Evolutionary conservation across 2,329 filamentous ascomycete species (phyloP).

Genomic region (Sordariomycetes sp.): DNA sequence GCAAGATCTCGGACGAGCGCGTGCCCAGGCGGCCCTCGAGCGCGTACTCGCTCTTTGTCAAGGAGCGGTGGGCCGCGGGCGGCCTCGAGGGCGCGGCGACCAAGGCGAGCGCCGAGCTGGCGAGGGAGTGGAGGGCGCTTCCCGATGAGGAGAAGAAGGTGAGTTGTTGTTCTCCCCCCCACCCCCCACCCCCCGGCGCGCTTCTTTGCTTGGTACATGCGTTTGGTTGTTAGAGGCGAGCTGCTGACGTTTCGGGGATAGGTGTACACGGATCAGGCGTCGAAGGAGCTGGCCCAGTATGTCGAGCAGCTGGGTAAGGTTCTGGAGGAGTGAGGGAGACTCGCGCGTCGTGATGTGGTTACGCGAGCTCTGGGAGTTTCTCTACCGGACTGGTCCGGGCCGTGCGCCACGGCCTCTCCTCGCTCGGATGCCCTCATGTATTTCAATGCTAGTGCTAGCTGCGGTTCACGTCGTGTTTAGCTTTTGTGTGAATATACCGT

Average conservation of each 20-base stretch:
- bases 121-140: slow-evolving; percentile 28
- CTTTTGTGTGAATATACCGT: slow-evolving; percentile 3
- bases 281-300: slow-evolving; percentile 7
- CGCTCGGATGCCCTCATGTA: neutral
- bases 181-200: too few species aligned
- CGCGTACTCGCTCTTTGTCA: slow-evolving; percentile 22
- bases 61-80: slow-evolving; percentile 20
- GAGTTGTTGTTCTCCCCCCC: neutral
- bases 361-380: neutral
- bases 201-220: neutral
- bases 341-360: neutral
- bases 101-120: slow-evolving; percentile 13
- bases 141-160: slow-evolving; percentile 24
- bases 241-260: neutral
- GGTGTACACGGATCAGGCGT: slow-evolving; percentile 18
- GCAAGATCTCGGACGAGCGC: slow-evolving; percentile 31
- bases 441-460: neutral
- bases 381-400: neutral
- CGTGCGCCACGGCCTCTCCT: neutral
- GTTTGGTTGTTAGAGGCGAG: neutral
- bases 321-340: neutral
- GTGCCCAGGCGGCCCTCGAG: slow-evolving; percentile 23
- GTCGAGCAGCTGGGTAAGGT: slow-evolving; percentile 12
- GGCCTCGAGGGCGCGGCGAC: slow-evolving; percentile 8
- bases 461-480: slow-evolving; percentile 10